Percentiles rank a stretch among this genome's conserved stretches.
These are phyloP conservation scores for Verticillium nubilum DNA, from an alignment of 2,329 filamentous ascomycete genomes.

Conservation along the genomic window DNA sequence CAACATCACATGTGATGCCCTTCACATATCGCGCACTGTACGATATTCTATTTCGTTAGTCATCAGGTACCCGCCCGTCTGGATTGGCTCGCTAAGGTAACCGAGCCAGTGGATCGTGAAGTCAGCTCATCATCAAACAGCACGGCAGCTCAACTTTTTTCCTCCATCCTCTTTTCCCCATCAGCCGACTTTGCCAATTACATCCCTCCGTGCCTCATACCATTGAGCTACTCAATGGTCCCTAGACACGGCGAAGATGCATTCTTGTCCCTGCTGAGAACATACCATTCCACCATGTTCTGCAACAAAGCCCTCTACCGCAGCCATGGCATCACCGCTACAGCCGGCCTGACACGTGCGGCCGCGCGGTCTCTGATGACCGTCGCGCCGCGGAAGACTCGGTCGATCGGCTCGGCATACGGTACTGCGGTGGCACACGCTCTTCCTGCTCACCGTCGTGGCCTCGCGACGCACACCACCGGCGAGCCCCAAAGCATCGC, in stretches of 20 bases:
- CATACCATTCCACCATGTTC: background rate
- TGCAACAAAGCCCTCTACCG: background rate
- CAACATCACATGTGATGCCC: too few species aligned
- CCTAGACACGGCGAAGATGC: background rate
- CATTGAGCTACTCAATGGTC: conserved; percentile 1
- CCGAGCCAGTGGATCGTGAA: background rate
- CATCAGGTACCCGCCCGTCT: background rate
- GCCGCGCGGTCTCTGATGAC: background rate
- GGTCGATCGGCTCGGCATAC: background rate
- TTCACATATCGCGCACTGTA: background rate
- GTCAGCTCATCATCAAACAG: background rate
- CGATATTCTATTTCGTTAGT: background rate
- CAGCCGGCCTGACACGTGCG: background rate
- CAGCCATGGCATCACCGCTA: background rate
- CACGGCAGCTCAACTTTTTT: background rate
- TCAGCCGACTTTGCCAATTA: background rate
- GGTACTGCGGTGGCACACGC: background rate
- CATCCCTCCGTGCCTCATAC: background rate
- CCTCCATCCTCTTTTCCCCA: background rate
- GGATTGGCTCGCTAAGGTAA: background rate
- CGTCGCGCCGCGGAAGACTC: background rate
- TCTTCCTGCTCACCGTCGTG: background rate
- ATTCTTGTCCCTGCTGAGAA: background rate
- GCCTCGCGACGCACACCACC: background rate
- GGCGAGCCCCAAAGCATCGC: conserved; percentile 41